phyloP scores from a whole-genome alignment of 139 green algal genomes.

The Pycnococcus provasolii region DNA sequence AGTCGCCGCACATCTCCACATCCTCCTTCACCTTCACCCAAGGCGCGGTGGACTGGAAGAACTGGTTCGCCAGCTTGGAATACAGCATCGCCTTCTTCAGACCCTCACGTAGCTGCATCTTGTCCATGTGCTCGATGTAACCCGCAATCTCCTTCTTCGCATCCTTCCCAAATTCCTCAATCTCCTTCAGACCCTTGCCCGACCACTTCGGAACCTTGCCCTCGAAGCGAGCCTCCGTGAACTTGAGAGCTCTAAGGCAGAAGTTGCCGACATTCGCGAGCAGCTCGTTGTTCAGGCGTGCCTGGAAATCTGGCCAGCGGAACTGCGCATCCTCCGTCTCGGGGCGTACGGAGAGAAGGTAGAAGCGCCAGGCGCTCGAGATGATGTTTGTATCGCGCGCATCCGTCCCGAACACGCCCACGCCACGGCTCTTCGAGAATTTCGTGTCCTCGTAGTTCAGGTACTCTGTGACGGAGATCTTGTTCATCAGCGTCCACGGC shows the following conservation, averaged over 20 bases:
- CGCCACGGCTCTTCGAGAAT: conserved; percentile 86
- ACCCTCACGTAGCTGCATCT: conserved; percentile 26
- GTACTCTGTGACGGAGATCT: conserved; percentile 94
- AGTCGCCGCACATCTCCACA: conserved; percentile 22
- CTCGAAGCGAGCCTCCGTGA: conserved; percentile 45
- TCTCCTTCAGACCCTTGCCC: conserved; percentile 17
- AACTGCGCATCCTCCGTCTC: conserved; percentile 73
- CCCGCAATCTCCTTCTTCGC: conserved; percentile 17
- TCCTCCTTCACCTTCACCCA: conserved; percentile 50
- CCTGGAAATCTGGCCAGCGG: conserved; percentile 80
- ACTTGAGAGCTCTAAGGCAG: conserved; percentile 65
- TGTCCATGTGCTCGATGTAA: conserved; percentile 36
- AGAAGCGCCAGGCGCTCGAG: conserved; percentile 87
- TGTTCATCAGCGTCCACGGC: conserved; percentile 89
- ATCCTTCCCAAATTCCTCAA: conserved; percentile 16
- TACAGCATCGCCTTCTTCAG: conserved; percentile 50
- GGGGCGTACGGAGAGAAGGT: conserved; percentile 75
- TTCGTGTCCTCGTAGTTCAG: conserved; percentile 95
- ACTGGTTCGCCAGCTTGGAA: conserved; percentile 67
- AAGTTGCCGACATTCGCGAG: conserved; percentile 90
- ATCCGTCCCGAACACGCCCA: conserved; percentile 91
- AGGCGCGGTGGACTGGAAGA: conserved; percentile 57
- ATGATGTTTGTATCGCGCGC: conserved; percentile 72
- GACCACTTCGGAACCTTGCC: conserved; percentile 4
- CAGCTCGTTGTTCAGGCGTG: conserved; percentile 85